These are phyloP conservation scores for Coleophoma cylindrospora DNA, from an alignment of 2,329 filamentous ascomycete species.

Conservation along the genomic window DNA sequence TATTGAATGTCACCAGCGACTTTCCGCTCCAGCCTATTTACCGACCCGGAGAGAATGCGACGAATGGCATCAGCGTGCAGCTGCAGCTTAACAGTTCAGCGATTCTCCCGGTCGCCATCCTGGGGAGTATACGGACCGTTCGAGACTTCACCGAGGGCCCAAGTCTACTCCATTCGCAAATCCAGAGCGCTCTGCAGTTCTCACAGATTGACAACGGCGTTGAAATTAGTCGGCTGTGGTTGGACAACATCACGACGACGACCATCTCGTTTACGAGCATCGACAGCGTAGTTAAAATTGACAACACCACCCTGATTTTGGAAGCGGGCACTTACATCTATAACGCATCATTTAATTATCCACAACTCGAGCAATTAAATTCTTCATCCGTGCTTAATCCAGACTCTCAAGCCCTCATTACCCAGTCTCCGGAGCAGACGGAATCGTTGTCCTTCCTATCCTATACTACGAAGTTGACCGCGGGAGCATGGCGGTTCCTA, in stretches of 20 bases:
- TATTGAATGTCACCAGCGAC: constrained; percentile 43
- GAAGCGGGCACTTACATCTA: constrained; percentile 51
- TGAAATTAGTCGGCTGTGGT: constrained; percentile 48
- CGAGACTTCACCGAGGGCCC: constrained; percentile 58
- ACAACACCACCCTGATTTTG: constrained; percentile 40
- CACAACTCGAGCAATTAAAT: constrained; percentile 50
- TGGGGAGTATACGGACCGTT: constrained; percentile 59
- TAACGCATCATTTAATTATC: constrained; percentile 55
- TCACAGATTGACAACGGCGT: constrained; percentile 33
- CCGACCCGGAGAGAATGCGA: constrained; percentile 28
- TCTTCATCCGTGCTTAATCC: constrained; percentile 44
- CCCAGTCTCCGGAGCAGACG: constrained; percentile 39
- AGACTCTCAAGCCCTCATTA: constrained; percentile 38
- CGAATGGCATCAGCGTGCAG: constrained; percentile 47
- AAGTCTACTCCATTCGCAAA: constrained; percentile 41
- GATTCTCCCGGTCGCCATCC: constrained; percentile 46
- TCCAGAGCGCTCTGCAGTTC: constrained; percentile 49
- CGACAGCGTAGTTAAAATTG: constrained; percentile 29
- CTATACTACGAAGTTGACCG: constrained; percentile 56
- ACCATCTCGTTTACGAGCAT: constrained; percentile 41
- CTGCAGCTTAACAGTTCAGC: constrained; percentile 55
- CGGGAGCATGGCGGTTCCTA: constrained; percentile 61
- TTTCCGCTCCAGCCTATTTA: constrained; percentile 43
- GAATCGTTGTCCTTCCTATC: constrained; percentile 57
- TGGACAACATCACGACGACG: constrained; percentile 56